Conservation (phyloP, 1,139 yeast species). For the Geotrichum bryndzae region DNA sequence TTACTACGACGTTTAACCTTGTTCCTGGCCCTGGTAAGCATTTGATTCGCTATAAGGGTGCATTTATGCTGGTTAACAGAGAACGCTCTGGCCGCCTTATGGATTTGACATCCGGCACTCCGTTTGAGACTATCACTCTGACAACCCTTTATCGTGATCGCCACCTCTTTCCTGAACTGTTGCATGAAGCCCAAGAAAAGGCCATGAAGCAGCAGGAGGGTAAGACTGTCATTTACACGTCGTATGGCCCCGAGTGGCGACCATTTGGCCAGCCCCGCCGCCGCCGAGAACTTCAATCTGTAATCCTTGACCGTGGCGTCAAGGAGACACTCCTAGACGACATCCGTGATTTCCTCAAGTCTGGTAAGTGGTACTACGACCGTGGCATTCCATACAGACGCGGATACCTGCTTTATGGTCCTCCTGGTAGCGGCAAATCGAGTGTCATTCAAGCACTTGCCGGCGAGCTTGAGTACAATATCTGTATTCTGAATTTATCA, state of each 20-base stretch:
- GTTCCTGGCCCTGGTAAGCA: slow-evolving; percentile 99
- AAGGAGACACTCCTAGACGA: slow-evolving; percentile 61
- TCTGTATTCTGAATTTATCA: slow-evolving; percentile 83
- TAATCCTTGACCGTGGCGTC: slow-evolving; percentile 71
- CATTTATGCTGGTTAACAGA: slow-evolving; percentile 80
- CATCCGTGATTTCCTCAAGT: slow-evolving; percentile 67
- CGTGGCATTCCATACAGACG: slow-evolving; percentile 96
- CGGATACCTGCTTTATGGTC: slow-evolving; percentile 90
- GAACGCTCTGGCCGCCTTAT: slow-evolving; percentile 85
- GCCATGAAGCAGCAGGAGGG: slow-evolving; percentile 87
- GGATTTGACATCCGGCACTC: slow-evolving; percentile 87
- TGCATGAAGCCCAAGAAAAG: slow-evolving; percentile 75
- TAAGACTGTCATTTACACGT: slow-evolving; percentile 84
- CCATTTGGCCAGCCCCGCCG: slow-evolving; percentile 95
- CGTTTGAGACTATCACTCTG: slow-evolving; percentile 89
- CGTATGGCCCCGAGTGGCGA: slow-evolving; percentile 99
- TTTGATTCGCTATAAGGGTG: slow-evolving; percentile 75
- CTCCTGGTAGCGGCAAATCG: slow-evolving; percentile 97
- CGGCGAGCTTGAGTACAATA: slow-evolving; percentile 91
- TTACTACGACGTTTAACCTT: slow-evolving; percentile 75
- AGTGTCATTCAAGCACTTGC: slow-evolving; percentile 95
- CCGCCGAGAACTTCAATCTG: slow-evolving; percentile 79
- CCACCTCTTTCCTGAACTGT: slow-evolving; percentile 58
- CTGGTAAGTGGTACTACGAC: slow-evolving; percentile 89
- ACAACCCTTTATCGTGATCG: slow-evolving; percentile 86